Evolutionary conservation across 2,329 filamentous ascomycete species (phyloP).

Genomic region (Claviceps purpurea): DNA sequence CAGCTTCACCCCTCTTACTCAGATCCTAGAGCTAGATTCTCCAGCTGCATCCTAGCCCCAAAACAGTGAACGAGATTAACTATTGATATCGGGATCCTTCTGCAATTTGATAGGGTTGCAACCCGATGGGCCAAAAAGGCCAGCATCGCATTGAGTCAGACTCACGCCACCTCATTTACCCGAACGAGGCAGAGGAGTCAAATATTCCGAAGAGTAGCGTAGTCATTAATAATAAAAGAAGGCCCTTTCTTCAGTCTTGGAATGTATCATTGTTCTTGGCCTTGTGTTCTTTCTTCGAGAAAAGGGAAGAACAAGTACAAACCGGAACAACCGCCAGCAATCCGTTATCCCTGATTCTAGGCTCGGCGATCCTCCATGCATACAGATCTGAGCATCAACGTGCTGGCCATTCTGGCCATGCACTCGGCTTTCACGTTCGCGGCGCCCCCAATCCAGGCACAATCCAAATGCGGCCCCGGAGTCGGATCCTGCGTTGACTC

Average conservation of each 20-base stretch:
- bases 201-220: background rate
- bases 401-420: background rate
- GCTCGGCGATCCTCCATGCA: background rate
- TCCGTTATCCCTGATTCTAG: too few relatives aligned
- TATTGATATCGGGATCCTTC: background rate
- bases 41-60: background rate
- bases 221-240: background rate
- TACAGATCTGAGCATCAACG: background rate
- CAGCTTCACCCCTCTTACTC: background rate
- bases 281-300: background rate
- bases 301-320: background rate
- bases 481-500: conserved; percentile 20
- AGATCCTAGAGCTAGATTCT: background rate
- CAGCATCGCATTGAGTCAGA: background rate
- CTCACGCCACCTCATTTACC: background rate
- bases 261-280: background rate
- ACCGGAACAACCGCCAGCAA: too few relatives aligned
- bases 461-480: conserved; percentile 18
- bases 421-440: background rate
- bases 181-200: background rate
- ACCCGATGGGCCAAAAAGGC: background rate
- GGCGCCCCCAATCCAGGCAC: background rate
- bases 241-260: too few relatives aligned
- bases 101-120: background rate
- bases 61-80: background rate